Conservation (phyloP, 2,329 filamentous ascomycete genomes). For the Diaporthe ilicicola region DNA sequence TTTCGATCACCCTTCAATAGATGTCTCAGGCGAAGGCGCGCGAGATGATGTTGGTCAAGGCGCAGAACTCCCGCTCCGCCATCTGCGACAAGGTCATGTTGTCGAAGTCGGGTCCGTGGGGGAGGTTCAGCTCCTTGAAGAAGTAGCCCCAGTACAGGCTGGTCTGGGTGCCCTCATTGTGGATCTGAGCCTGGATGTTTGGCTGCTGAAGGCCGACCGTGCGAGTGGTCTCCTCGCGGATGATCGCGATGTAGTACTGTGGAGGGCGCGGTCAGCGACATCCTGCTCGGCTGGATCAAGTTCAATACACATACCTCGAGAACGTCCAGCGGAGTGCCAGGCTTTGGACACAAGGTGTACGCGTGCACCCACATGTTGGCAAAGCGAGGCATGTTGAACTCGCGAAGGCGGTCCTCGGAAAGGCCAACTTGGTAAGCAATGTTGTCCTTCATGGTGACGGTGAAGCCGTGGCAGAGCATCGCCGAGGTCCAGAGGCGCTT, state of each 20-base stretch:
- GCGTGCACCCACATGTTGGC: slow-evolving; percentile 60
- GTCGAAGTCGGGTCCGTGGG: slow-evolving; percentile 53
- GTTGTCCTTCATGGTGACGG: slow-evolving; percentile 67
- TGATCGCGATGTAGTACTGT: slow-evolving; percentile 65
- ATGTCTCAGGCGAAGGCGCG: slow-evolving; percentile 45
- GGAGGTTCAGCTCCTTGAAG: slow-evolving; percentile 56
- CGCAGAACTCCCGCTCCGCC: slow-evolving; percentile 55
- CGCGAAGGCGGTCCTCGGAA: slow-evolving; percentile 43
- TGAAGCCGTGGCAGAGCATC: slow-evolving; percentile 69
- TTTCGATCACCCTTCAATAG: not conserved
- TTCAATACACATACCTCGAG: slow-evolving; percentile 54
- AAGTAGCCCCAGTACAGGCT: slow-evolving; percentile 62
- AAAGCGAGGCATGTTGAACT: slow-evolving; percentile 57
- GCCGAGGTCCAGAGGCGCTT: slow-evolving; percentile 61
- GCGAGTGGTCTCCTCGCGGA: slow-evolving; percentile 60
- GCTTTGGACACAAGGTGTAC: slow-evolving; percentile 60
- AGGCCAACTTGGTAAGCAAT: slow-evolving; percentile 56
- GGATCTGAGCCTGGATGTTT: slow-evolving; percentile 50
- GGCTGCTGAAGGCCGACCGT: slow-evolving; percentile 51
- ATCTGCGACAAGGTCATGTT: slow-evolving; percentile 56
- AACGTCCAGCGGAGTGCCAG: slow-evolving; percentile 58
- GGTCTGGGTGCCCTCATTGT: slow-evolving; percentile 43
- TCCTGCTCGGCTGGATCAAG: not conserved
- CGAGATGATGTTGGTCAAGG: slow-evolving; percentile 58
- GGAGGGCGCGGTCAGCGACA: not conserved